Evolutionary conservation across 495 filamentous ascomycete genomes (phyloP), one percentile per base, ranked within the genome.

Genomic region (Copromyces sp.): DNA sequence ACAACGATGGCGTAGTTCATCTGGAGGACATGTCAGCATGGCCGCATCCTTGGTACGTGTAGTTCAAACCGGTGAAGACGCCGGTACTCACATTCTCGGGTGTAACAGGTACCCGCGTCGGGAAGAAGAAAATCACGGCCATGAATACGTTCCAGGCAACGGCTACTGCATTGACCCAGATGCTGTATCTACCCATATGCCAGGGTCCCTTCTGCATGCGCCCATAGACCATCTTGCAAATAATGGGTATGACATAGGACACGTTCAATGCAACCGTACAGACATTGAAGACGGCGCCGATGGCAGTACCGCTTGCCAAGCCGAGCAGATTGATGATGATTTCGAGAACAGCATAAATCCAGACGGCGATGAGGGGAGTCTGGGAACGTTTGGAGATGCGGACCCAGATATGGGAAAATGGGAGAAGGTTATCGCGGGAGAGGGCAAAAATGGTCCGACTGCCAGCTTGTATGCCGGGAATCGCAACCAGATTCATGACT

Each of bases 201-300:
- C 87, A 90, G 20, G 89, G 89, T 29, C 88, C 89, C 16, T 81
- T 84, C 78, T 87, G 78, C 73, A 90, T 90, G 39, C 84, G 80
- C 16, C 85, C 83, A 65, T 85, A 90, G 4, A 84, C 9, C 68
- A 90, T 73, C 79, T 90, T 91, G 79, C 87, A 90, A 32, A 88
- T 72, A 65, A 91, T 86, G 0, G 89, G 89, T 68, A 90, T 87
- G 72, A 86, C 83, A 79, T 90, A 90, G 47, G 82, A 85, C 83
- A 87, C 86, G 76, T 91, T 89, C n/a, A 90, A 79, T 9, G 88
- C 87, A 68, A 90, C 89, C 24, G 88, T 85, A 72, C 86, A 88
- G 12, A 90, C 81, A 71, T 89, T 90, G 81, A 91, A 91, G 12
- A 91, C 86, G 71, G 87, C 89, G 9, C 79, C 72, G 68, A 91